These are phyloP conservation scores for Amaranthus palmeri DNA, from an alignment of 148 eudicot species.

Conservation along the genomic window DNA sequence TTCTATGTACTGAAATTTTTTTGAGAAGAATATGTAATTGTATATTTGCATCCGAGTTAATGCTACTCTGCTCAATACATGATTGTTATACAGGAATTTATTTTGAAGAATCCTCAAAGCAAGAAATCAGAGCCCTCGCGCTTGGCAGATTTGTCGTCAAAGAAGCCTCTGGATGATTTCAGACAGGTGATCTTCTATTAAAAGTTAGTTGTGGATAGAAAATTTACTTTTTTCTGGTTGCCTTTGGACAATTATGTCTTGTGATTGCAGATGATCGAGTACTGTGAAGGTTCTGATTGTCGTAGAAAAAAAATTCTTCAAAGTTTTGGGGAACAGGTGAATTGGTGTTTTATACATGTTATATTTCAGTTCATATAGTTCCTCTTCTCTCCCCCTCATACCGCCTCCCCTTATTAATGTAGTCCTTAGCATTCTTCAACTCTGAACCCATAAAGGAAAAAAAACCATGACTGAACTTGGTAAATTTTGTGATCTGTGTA, in stretches of 20 bases:
- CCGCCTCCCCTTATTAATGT: too few relatives aligned
- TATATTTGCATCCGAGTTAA: not conserved
- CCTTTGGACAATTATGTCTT: slow-evolving; percentile 3
- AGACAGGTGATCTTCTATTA: slow-evolving; percentile 37
- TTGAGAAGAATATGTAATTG: too few relatives aligned
- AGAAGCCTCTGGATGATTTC: slow-evolving; percentile 70
- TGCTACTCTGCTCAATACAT: not conserved
- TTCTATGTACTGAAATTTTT: not conserved
- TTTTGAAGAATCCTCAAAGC: slow-evolving; percentile 55
- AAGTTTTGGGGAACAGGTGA: slow-evolving; percentile 87
- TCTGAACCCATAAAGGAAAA: not conserved
- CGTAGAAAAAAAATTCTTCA: slow-evolving; percentile 81
- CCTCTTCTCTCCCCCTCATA: too few relatives aligned
- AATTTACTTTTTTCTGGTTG: not conserved
- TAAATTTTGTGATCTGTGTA: not conserved
- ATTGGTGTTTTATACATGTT: not conserved
- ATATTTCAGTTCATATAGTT: not conserved
- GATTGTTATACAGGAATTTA: slow-evolving; percentile 51
- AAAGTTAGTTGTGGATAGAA: not conserved
- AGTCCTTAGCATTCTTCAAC: not conserved
- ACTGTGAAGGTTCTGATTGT: slow-evolving; percentile 73
- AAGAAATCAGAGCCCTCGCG: slow-evolving; percentile 57
- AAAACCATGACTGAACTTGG: not conserved
- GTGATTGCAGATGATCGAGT: slow-evolving; percentile 65
- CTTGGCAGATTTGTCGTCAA: slow-evolving; percentile 45